phyloP scores from a whole-genome alignment of 257 asterid species.

The Fraxinus cuspidata region DNA sequence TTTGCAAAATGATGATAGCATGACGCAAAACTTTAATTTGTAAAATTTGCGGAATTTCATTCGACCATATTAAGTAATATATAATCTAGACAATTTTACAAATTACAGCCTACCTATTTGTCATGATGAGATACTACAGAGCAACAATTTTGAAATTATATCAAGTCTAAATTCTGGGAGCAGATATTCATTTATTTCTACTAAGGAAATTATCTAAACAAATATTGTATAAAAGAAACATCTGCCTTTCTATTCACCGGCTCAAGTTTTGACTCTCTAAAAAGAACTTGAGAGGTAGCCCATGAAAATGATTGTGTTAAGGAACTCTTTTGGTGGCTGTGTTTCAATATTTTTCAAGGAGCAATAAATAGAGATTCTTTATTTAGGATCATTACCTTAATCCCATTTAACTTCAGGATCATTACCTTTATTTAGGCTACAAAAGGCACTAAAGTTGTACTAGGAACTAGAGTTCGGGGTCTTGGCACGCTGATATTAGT shows the following conservation, averaged over 20 bases:
- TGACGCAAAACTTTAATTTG: too few relatives aligned
- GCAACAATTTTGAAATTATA: constrained; percentile 10
- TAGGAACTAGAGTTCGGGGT: constrained; percentile 53
- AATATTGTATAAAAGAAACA: constrained; percentile 28
- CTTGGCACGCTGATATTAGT: constrained; percentile 39
- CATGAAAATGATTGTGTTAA: neutral
- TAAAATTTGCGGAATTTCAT: too few relatives aligned
- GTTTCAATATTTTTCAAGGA: neutral
- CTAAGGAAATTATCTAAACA: too few relatives aligned
- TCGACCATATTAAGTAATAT: too few relatives aligned
- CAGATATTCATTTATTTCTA: constrained; percentile 37
- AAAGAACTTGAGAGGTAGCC: constrained; percentile 9
- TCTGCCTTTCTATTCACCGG: constrained; percentile 21
- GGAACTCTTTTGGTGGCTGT: constrained; percentile 24
- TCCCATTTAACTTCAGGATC: constrained; percentile 13
- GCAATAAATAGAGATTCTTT: neutral
- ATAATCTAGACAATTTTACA: constrained; percentile 20
- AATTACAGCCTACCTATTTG: constrained; percentile 1
- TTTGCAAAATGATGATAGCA: too few relatives aligned
- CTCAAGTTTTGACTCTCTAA: constrained; percentile 7
- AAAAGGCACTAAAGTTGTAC: constrained; percentile 34
- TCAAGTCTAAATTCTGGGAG: constrained; percentile 21
- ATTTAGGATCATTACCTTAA: too few relatives aligned
- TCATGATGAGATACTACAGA: neutral
- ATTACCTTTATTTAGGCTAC: constrained; percentile 15